Base-by-base conservation (phyloP, 192 early-diverging fungal species). In the Backusella luteola region DNA sequence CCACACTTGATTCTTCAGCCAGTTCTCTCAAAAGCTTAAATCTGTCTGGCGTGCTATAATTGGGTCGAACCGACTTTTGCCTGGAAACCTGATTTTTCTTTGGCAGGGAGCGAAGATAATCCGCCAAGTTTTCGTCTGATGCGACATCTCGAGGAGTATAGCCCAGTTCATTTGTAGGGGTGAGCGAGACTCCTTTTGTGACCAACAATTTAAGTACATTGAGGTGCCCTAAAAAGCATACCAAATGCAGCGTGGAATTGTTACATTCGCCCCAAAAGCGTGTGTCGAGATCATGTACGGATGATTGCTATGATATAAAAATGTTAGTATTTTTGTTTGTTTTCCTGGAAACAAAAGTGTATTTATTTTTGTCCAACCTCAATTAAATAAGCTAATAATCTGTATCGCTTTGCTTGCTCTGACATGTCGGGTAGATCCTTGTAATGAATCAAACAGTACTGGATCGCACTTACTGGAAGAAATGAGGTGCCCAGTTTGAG, bases 181-280 rank as follows among this genome's bases (percentile, higher is more conserved):
- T 21, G 34, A 46, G 26, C 2, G 66, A 32, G 26, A 71, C 80
- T 4, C 80, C 80, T 34, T 42, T 72, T 12, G 34, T 2, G 1
- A 81, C 35, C 26, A 77, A 63, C 53, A 66, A 53, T 73, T 77
- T 63, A 7, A 44, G 67, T 15, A 81, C 39, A 19, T 73, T n/a
- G 8, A n/a, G 5, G 29, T 81, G 67, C 0, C 76, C 76, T 1
- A 81, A 66, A 23, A 77, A 73, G 35, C 72, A 66, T 5, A 69
- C 70, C 1, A 81, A 32, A 67, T 81, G 80, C 21, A 81, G 32
- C 4, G 80, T 77, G 3, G 80, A 77, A 66, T 77, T 81, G 7
- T 74, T 53, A 32, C 44, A 69, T 26, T 74, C 68, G 1, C 78
- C 78, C 78, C 78, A 79, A 34, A 69, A 69, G 19, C 49, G 67